These are phyloP conservation scores for Boletus rufocinnamomeus DNA, from an alignment of 768 basidiomycete species.

Conservation along the genomic window DNA sequence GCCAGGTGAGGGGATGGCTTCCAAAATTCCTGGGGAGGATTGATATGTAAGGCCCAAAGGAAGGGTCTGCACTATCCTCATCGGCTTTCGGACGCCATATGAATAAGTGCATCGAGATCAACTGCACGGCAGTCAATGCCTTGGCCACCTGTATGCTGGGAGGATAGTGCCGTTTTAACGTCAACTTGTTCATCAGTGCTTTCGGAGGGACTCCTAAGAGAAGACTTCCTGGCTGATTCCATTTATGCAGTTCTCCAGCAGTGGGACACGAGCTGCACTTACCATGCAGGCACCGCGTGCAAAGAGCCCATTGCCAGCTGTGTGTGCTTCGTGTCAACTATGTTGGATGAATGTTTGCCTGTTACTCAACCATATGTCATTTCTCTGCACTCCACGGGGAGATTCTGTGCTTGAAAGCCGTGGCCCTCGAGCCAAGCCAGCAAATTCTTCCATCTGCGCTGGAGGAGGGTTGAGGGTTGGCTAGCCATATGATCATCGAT, in stretches of 20 bases:
- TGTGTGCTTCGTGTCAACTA: conserved; percentile 7
- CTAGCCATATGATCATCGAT: conserved; percentile 8
- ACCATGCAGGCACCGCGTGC: conserved; percentile 47
- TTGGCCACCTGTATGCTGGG: conserved; percentile 16
- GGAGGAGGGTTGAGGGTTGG: conserved; percentile 6
- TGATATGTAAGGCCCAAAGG: conserved; percentile 77
- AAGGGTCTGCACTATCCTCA: conserved; percentile 50
- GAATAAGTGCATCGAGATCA: conserved; percentile 79
- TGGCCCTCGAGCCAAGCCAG: conserved; percentile 53
- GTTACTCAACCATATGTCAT: conserved; percentile 50
- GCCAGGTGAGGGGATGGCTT: conserved; percentile 83
- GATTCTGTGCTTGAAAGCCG: conserved; percentile 46
- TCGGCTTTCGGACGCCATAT: conserved; percentile 56
- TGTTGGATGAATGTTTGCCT: conserved; percentile 2
- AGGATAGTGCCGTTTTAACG: conserved; percentile 64
- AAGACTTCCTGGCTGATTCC: conserved; percentile 49
- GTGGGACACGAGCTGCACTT: conserved; percentile 17
- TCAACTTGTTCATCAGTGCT: conserved; percentile 72
- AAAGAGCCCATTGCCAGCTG: conserved; percentile 73
- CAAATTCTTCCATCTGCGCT: conserved; percentile 46
- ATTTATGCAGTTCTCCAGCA: background rate
- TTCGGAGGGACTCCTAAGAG: conserved; percentile 72
- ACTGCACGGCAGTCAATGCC: conserved; percentile 63
- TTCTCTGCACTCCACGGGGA: conserved; percentile 54
- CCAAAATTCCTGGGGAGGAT: conserved; percentile 73